Conservation (phyloP, 1,139 yeast species). For the Pichia sp. region DNA sequence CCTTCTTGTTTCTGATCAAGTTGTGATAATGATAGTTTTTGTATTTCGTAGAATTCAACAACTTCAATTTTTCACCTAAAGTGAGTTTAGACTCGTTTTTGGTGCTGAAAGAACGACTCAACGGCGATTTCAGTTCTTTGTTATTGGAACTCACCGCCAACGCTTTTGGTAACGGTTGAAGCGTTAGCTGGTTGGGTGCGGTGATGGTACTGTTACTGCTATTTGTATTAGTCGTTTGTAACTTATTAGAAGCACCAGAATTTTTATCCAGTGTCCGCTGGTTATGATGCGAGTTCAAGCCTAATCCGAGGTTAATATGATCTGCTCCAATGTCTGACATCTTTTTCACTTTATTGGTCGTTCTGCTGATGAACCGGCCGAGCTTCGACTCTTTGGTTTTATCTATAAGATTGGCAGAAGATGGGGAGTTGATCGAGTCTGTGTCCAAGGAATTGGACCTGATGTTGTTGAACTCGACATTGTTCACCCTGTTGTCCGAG, state of each 20-base stretch:
- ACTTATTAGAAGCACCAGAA: not conserved
- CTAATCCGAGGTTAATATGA: conserved; percentile 8
- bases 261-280: conserved; percentile 1
- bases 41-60: conserved; percentile 35
- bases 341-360: conserved; percentile 19
- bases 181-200: not conserved
- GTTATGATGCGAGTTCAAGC: conserved; percentile 2
- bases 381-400: conserved; percentile 16
- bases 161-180: too few relatives aligned
- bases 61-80: conserved; percentile 20
- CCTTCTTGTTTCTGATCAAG: conserved; percentile 22
- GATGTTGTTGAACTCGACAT: too few relatives aligned
- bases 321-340: conserved; percentile 8
- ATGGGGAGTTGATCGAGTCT: too few relatives aligned
- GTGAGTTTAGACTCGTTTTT: conserved; percentile 27
- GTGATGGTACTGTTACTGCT: not conserved
- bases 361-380: conserved; percentile 16
- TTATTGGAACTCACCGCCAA: too few relatives aligned
- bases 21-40: conserved; percentile 28
- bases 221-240: not conserved
- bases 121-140: conserved; percentile 24
- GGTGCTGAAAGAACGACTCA: conserved; percentile 34
- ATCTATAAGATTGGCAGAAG: not conserved
- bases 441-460: too few relatives aligned
- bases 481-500: too few relatives aligned